These are phyloP conservation scores for Candida berthetii DNA, from an alignment of 805 yeast genomes.

Conservation along the genomic window DNA sequence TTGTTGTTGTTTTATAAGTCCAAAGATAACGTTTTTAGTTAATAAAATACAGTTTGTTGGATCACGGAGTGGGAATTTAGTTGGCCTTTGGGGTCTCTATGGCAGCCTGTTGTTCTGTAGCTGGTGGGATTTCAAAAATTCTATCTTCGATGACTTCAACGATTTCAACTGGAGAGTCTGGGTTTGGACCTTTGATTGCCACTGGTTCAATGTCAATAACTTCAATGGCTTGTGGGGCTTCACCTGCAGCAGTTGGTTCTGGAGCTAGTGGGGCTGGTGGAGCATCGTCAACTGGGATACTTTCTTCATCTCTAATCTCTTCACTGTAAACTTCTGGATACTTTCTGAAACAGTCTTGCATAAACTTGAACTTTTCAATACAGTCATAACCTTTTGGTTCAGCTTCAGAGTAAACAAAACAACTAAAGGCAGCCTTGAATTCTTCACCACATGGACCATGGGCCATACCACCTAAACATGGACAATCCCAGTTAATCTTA, in stretches of 20 bases:
- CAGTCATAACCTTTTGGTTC: constrained; percentile 98
- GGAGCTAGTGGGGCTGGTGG: constrained; percentile 10
- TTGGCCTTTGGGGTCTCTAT: no score
- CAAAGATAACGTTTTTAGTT: not conserved
- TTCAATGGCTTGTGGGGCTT: constrained; percentile 7
- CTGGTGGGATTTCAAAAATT: constrained; percentile 8
- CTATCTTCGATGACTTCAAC: constrained; percentile 5
- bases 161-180: not conserved
- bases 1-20: not conserved
- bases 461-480: constrained; percentile 99
- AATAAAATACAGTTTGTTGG: no score
- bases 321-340: constrained; percentile 93
- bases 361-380: constrained; percentile 78
- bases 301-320: constrained; percentile 78
- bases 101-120: no score
- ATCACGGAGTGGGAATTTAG: no score
- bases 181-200: not conserved
- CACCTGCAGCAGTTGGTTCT: constrained; percentile 10
- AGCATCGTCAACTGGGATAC: constrained; percentile 22
- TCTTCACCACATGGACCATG: constrained; percentile 98
- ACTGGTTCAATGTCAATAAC: not conserved
- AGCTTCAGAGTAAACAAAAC: constrained; percentile 88
- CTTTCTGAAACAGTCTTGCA: constrained; percentile 92
- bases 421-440: constrained; percentile 89
- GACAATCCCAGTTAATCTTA: constrained; percentile 99